Evolutionary conservation across 371 early-diverging fungal genomes (phyloP), one percentile per base, ranked within the genome.

Genomic region (Actinomortierella wolfii): DNA sequence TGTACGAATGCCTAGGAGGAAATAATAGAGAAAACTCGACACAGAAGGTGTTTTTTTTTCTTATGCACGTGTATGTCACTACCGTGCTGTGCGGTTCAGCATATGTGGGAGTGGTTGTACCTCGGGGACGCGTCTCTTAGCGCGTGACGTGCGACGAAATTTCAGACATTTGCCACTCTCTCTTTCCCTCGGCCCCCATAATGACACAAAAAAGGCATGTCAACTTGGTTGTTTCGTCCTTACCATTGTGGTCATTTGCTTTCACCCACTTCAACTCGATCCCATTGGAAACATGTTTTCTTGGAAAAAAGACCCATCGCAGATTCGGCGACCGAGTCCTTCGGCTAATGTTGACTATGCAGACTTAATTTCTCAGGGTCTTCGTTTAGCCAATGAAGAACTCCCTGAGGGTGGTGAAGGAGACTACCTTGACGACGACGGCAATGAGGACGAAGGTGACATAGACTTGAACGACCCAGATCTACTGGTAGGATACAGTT

Each of bases 401-500:
- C 56, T 67, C 47, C 58, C 45, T 48, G 63, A 61, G 26, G 18
- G 26, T 34, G 54, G 28, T 2, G 58, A 43, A 18, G 61, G 50
- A 5, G 69, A 64, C 17, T 56, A 65, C 59, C 53, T 73, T 54
- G 59, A 23, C 5, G 80, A 67, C 15, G 82, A 82, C 40, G 73
- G 66, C 18, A 63, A 77, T 17, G 80, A 77, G 4, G 80, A 80
- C 51, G 56, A 82, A 15, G 80, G 76, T 9, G 86, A 84, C 47
- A 71, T 76, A 8, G 86, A 83, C 62, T 44, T 86, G 54, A 77
- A 83, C 56, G 83, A 86, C 59, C 86, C 86, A 20, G 78, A 77
- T 13, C 60, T 86, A 25, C 64, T 86, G 67, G 77, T 70, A 55
- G 58, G 51, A 23, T 23, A 50, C 13, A 11, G 15, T n/a, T n/a